These are phyloP conservation scores for Aspergillus phoenicis DNA, from an alignment of 2,329 filamentous ascomycete species.

Conservation along the genomic window DNA sequence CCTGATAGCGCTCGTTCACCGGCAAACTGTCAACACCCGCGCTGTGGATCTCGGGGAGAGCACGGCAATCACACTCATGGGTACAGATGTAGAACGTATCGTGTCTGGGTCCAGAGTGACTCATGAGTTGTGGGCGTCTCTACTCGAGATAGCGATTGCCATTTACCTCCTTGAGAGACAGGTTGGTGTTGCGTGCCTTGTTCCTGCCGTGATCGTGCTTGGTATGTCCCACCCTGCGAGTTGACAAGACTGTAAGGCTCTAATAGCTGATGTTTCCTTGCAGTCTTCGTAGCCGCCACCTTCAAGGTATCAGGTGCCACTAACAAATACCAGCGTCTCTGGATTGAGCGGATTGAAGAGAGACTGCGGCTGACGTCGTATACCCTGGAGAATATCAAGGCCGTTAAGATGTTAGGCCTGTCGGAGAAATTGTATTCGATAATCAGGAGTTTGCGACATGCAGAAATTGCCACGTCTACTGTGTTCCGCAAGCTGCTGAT, in stretches of 20 bases:
- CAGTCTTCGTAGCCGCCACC: too few species aligned
- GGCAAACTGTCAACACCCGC: slow-evolving; percentile 43
- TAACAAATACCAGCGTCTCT: slow-evolving; percentile 22
- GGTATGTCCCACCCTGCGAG: slow-evolving; percentile 18
- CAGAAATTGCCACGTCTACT: slow-evolving; percentile 17
- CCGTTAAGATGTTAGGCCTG: slow-evolving; percentile 48
- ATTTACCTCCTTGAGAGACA: slow-evolving; percentile 37
- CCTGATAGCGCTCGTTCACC: slow-evolving; percentile 48
- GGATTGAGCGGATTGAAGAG: slow-evolving; percentile 47
- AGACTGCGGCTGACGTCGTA: slow-evolving; percentile 45
- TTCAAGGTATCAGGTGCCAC: not conserved
- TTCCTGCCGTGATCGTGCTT: slow-evolving; percentile 36
- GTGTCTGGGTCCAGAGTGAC: slow-evolving; percentile 24
- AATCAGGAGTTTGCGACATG: slow-evolving; percentile 28
- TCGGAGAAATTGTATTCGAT: slow-evolving; percentile 31
- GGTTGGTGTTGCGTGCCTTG: slow-evolving; percentile 37
- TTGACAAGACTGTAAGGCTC: too few species aligned
- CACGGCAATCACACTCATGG: slow-evolving; percentile 50
- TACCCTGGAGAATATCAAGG: slow-evolving; percentile 47
- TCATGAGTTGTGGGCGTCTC: slow-evolving; percentile 39
- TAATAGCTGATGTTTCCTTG: too few species aligned
- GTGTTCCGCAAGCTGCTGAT: slow-evolving; percentile 21
- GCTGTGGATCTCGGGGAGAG: slow-evolving; percentile 36
- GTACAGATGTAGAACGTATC: slow-evolving; percentile 45
- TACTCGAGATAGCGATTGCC: slow-evolving; percentile 42